Conservation (phyloP, 1,284 basidiomycete genomes). For the Agaricales sp. region DNA sequence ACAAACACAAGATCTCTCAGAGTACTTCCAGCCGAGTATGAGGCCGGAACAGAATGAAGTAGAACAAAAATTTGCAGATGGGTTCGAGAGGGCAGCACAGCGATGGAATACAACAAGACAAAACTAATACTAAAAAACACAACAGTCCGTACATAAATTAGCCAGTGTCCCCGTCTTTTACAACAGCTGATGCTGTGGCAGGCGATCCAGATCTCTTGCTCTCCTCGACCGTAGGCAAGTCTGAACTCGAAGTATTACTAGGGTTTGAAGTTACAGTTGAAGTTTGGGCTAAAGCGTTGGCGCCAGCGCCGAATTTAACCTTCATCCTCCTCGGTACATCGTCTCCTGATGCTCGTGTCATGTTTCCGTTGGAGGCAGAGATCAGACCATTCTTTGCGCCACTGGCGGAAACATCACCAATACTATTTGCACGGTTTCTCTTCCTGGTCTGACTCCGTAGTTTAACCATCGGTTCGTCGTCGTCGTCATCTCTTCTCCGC, state of each 20-base stretch:
- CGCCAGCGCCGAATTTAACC: not conserved
- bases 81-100: no score
- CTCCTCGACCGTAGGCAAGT: not conserved
- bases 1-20: no score
- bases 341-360: not conserved
- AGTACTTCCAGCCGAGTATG: no score
- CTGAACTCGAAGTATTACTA: not conserved
- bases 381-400: not conserved
- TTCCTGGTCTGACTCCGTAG: slow-evolving; percentile 48
- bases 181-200: not conserved
- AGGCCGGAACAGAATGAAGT: no score
- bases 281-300: not conserved
- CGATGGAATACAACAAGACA: slow-evolving; percentile 1
- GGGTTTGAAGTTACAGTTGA: not conserved
- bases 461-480: slow-evolving; percentile 53
- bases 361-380: not conserved
- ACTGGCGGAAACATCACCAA: not conserved
- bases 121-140: not conserved
- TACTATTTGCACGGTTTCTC: slow-evolving; percentile 22
- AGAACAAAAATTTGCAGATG: no score
- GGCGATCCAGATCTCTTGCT: not conserved
- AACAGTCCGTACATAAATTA: not conserved
- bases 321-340: not conserved
- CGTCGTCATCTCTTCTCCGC: slow-evolving; percentile 68
- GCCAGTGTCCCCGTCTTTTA: not conserved